These are phyloP conservation scores for Aspergillus spinulosporus DNA, from an alignment of 2,329 filamentous ascomycete species.

Conservation along the genomic window DNA sequence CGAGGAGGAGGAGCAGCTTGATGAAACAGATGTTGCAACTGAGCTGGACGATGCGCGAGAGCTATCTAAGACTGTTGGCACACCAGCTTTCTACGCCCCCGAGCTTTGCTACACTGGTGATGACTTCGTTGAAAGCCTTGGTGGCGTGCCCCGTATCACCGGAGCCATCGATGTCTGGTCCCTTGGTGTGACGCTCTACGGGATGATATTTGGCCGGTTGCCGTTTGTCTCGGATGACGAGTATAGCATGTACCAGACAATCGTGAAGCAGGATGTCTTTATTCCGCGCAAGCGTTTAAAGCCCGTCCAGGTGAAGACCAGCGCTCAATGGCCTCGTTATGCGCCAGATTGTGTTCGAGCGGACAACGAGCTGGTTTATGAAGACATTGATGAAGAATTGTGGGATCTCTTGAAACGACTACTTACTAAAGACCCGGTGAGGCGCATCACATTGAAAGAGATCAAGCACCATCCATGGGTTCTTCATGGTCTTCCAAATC, in stretches of 20 bases:
- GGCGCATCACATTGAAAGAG: slow-evolving; percentile 84
- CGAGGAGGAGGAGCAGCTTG: slow-evolving; percentile 73
- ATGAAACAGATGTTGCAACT: slow-evolving; percentile 74
- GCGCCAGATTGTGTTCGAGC: slow-evolving; percentile 69
- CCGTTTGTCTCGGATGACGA: slow-evolving; percentile 92
- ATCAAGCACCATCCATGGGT: slow-evolving; percentile 96
- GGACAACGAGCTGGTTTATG: slow-evolving; percentile 77
- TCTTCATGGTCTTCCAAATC: slow-evolving; percentile 71
- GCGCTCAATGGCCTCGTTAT: slow-evolving; percentile 46
- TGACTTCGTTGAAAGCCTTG: slow-evolving; percentile 57
- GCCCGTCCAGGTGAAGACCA: slow-evolving; percentile 58
- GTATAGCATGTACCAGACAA: slow-evolving; percentile 86
- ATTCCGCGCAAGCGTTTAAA: slow-evolving; percentile 80
- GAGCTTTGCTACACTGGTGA: slow-evolving; percentile 90
- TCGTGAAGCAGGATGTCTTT: slow-evolving; percentile 89
- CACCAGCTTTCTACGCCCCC: slow-evolving; percentile 94
- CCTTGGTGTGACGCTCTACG: slow-evolving; percentile 91
- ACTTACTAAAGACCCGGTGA: slow-evolving; percentile 82
- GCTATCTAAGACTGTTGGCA: slow-evolving; percentile 96
- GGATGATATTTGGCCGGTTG: slow-evolving; percentile 88
- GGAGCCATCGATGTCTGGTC: slow-evolving; percentile 98
- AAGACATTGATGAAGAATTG: slow-evolving; percentile 78
- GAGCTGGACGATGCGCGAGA: slow-evolving; percentile 93
- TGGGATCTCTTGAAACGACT: slow-evolving; percentile 76
- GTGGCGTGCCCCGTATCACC: slow-evolving; percentile 68